Base-by-base conservation (phyloP, 768 basidiomycete species). In the Gelatoporia subvermispora region DNA sequence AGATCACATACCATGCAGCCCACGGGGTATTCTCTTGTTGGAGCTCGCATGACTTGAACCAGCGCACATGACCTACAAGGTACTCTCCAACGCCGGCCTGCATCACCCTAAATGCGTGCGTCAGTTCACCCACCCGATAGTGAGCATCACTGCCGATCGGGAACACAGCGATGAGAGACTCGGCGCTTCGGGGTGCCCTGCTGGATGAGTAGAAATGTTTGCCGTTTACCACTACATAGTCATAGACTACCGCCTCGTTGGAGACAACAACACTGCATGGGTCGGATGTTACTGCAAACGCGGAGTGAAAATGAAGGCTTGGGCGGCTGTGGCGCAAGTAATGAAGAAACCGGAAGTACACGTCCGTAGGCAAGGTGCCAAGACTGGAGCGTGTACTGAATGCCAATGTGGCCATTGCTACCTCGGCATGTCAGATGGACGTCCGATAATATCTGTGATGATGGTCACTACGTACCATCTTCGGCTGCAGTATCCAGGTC, bases 401-500 rank as follows among this genome's bases (percentile, higher is more conserved):
- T 3, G 23, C 11, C 13, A 43, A 24, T 2, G 3, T 18, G 3
- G 28, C 13, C 5, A 23, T 28, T 2, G n/a, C 42, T 43, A 28
- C 40, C 18, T 22, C 8, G 2, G 9, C n/a, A 22, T 16, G 8
- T 20, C 18, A 21, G n/a, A 21, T 8, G 7, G 22, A 3, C 13
- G 8, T 22, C 4, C 15, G 5, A 16, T 7, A 2, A 20, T 20
- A 3, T 3, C 1, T 10, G 40, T 21, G 2, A 16, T 21, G 15
- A 1, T 11, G 8, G 20, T 28, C 28, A 31, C 7, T 4, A 40
- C 56, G n/a, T 52, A 59, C 63, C 57, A 39, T 64, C 58, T 39
- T 39, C 39, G 1, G 50, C 45, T 4, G 43, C 56, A 2, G 55
- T 22, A 34, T 65, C 60, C 4, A 66, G 52, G 2, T 65, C 58